These are phyloP conservation scores for Funneliformis caledonium DNA, from an alignment of 371 early-diverging fungal genomes.

Conservation along the genomic window DNA sequence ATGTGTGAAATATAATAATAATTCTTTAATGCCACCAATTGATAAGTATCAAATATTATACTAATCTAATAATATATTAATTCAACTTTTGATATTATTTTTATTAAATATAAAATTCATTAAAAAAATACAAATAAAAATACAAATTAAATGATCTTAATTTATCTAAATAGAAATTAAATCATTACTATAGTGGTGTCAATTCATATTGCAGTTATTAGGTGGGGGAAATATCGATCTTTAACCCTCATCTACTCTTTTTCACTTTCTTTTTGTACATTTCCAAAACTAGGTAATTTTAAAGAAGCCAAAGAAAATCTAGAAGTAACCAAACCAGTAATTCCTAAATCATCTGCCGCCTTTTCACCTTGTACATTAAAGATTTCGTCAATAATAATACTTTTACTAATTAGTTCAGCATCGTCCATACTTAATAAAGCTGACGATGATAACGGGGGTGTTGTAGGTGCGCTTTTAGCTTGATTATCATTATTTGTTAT, in stretches of 20 bases:
- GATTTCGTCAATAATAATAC: background rate
- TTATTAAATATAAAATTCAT: too few relatives aligned
- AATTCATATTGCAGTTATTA: background rate
- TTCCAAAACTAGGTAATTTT: constrained; percentile 17
- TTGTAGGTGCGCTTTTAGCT: background rate
- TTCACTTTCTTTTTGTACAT: background rate
- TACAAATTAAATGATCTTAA: too few relatives aligned
- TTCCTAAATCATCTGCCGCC: background rate
- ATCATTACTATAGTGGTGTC: too few relatives aligned
- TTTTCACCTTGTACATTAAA: background rate
- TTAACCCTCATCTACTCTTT: background rate
- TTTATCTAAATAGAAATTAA: too few relatives aligned
- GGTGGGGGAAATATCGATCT: too few relatives aligned
- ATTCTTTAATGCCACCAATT: too few relatives aligned
- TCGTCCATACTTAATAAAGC: background rate
- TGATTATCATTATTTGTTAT: background rate
- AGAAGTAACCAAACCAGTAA: background rate
- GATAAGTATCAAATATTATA: too few relatives aligned
- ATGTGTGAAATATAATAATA: too few relatives aligned
- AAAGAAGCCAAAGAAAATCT: constrained; percentile 8
- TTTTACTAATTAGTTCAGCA: background rate
- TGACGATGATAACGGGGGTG: background rate
- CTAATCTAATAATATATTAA: too few relatives aligned
- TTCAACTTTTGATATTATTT: too few relatives aligned
- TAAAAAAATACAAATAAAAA: too few relatives aligned